phyloP scores from a whole-genome alignment of 169 alveolate genomes.

The Plasmodium gallinaceum region DNA sequence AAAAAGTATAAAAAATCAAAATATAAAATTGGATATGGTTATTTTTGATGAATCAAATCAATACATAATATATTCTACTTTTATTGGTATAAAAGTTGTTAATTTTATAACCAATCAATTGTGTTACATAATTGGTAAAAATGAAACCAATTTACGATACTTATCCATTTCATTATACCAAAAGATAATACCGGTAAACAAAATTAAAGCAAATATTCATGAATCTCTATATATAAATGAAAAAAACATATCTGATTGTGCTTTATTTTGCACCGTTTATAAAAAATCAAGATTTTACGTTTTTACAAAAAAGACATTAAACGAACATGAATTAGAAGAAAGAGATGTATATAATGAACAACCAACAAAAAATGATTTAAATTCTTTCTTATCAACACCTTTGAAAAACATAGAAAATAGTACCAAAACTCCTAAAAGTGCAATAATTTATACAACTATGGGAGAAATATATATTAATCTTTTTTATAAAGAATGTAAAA shows the following conservation, averaged over 20 bases:
- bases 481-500: constrained; percentile 93
- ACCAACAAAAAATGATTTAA: constrained; percentile 82
- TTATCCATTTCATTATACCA: constrained; percentile 83
- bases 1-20: constrained; percentile 80
- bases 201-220: constrained; percentile 34
- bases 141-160: constrained; percentile 84
- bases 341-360: constrained; percentile 94
- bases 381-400: constrained; percentile 58
- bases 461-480: constrained; percentile 97
- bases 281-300: constrained; percentile 90
- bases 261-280: constrained; percentile 80
- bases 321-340: constrained; percentile 90
- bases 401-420: constrained; percentile 61
- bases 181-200: constrained; percentile 65
- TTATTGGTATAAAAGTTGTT: constrained; percentile 95
- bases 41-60: constrained; percentile 96
- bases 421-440: constrained; percentile 88
- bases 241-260: constrained; percentile 76
- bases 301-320: constrained; percentile 93
- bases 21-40: constrained; percentile 84
- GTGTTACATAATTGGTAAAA: constrained; percentile 80
- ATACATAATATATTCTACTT: constrained; percentile 93
- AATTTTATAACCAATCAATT: constrained; percentile 85
- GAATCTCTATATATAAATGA: constrained; percentile 66
- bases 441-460: constrained; percentile 96